These are phyloP conservation scores for Platanthera guangdongensis DNA, from an alignment of 106 monocot species.

Conservation along the genomic window DNA sequence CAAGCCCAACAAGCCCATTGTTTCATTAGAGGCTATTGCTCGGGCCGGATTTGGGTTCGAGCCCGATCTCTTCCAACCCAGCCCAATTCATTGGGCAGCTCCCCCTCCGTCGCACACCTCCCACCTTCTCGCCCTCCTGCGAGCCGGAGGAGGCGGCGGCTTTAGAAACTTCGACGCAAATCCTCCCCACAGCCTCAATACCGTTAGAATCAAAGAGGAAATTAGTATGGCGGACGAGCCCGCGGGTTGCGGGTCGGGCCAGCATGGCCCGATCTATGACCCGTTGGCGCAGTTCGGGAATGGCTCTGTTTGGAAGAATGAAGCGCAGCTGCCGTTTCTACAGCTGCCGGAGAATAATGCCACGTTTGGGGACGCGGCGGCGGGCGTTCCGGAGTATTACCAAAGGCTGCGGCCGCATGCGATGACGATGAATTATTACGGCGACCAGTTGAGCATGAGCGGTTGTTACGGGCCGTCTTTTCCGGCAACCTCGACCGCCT, in stretches of 20 bases:
- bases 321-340: background rate
- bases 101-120: constrained; percentile 14
- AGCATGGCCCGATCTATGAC: constrained; percentile 5
- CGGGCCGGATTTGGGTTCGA: constrained; percentile 6
- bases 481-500: background rate
- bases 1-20: constrained; percentile 8
- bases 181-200: background rate
- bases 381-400: constrained; percentile 32
- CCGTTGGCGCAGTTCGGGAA: constrained; percentile 9
- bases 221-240: background rate
- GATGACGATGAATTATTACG: background rate
- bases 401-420: constrained; percentile 24
- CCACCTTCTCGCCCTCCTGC: constrained; percentile 22
- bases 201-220: constrained; percentile 25
- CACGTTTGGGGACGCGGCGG: constrained; percentile 14
- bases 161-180: constrained; percentile 1
- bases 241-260: background rate
- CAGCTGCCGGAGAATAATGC: constrained; percentile 13
- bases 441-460: constrained; percentile 1
- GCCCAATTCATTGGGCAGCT: background rate
- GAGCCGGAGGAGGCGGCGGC: constrained; percentile 9
- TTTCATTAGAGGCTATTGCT: background rate
- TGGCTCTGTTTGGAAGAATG: constrained; percentile 17
- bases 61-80: background rate
- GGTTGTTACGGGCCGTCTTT: background rate